Evolutionary conservation across 768 basidiomycete genomes (phyloP).

Genomic region (Russula sp.): DNA sequence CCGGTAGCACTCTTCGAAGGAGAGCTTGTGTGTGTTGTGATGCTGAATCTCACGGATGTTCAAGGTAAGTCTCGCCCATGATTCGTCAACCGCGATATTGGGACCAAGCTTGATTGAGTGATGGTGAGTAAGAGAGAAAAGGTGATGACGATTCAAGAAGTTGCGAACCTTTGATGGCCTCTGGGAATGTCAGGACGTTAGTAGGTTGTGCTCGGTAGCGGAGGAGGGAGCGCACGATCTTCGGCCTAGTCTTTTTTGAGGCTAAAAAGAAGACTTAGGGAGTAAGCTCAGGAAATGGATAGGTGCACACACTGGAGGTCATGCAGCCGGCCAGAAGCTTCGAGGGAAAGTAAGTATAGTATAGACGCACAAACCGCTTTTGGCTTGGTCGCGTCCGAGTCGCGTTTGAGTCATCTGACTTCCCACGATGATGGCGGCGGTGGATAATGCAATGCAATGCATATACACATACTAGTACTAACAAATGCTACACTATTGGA

Average conservation of each 20-base stretch:
- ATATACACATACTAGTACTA: neutral
- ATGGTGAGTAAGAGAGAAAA: neutral
- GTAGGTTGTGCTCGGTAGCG: conserved; percentile 23
- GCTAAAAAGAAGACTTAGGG: conserved; percentile 20
- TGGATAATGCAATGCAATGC: neutral
- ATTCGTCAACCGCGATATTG: conserved; percentile 73
- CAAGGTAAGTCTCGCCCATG: conserved; percentile 70
- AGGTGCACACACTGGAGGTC: conserved; percentile 29
- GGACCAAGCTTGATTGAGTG: conserved; percentile 52
- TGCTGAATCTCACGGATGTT: conserved; percentile 95
- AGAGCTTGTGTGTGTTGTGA: conserved; percentile 84
- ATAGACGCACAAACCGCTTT: neutral
- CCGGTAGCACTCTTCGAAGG: conserved; percentile 90
- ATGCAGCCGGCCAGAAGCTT: conserved; percentile 19
- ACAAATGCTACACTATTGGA: conserved; percentile 11
- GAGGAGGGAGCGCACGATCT: conserved; percentile 36
- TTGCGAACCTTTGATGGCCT: conserved; percentile 43
- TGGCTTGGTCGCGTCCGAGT: conserved; percentile 1
- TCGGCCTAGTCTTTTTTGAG: conserved; percentile 32
- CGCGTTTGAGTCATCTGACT: conserved; percentile 14
- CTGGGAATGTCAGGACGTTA: conserved; percentile 27
- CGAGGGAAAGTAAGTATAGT: neutral
- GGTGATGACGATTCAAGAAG: neutral
- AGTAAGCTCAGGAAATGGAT: neutral
- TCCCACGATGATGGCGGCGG: neutral